Percentiles rank a stretch among this genome's conserved stretches.
Evolutionary conservation across 2,329 filamentous ascomycete genomes (phyloP).

Genomic region (Pseudogymnoascus sp.): DNA sequence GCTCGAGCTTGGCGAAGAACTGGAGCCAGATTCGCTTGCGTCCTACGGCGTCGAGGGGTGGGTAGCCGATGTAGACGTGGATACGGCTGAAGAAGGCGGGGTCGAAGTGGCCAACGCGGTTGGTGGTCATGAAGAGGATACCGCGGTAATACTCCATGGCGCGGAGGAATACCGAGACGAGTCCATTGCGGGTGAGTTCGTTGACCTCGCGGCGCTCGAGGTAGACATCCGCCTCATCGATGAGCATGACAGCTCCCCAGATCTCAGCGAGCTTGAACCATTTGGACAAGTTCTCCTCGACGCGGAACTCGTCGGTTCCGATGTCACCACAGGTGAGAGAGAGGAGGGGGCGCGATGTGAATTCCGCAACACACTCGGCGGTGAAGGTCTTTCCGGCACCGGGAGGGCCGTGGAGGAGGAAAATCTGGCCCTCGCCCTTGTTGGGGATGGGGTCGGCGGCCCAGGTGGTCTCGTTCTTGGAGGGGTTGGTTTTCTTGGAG

Average conservation of each 20-base stretch:
- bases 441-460: constrained; percentile 17
- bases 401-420: constrained; percentile 19
- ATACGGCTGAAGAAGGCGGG: constrained; percentile 36
- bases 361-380: constrained; percentile 26
- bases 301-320: constrained; percentile 38
- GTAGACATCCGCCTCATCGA: constrained; percentile 51
- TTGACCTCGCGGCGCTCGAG: constrained; percentile 29
- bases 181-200: constrained; percentile 32
- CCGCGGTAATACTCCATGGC: constrained; percentile 38
- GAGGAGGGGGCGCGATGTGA: constrained; percentile 22
- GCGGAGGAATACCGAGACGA: constrained; percentile 36
- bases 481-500: constrained; percentile 5
- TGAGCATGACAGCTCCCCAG: constrained; percentile 46
- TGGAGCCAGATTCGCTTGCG: constrained; percentile 29
- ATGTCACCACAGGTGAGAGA: constrained; percentile 42
- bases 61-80: constrained; percentile 32
- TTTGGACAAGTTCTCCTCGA: constrained; percentile 43
- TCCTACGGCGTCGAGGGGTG: constrained; percentile 22
- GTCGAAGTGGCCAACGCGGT: constrained; percentile 37
- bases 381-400: constrained; percentile 20
- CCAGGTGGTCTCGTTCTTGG: constrained; percentile 14
- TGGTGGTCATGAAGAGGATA: constrained; percentile 39
- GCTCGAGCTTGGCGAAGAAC: constrained; percentile 21
- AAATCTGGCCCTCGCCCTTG: constrained; percentile 19
- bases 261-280: constrained; percentile 43